phyloP scores from a whole-genome alignment of 1,139 yeast species.

The Protomyces arabidopsidicola region DNA sequence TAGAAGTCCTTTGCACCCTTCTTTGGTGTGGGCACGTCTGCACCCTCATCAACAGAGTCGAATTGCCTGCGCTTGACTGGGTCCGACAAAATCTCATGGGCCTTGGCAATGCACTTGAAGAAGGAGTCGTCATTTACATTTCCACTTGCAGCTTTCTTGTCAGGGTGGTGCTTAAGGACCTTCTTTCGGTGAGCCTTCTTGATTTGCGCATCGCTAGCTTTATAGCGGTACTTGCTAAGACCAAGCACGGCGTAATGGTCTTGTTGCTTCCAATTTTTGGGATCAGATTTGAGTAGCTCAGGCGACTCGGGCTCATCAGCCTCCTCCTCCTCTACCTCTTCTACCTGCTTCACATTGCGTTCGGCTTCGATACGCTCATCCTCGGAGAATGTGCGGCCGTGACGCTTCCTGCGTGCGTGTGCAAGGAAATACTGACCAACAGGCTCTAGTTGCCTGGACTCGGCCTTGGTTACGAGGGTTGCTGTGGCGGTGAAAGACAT shows the following conservation, averaged over 20 bases:
- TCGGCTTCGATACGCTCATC: conserved; percentile 91
- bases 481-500: conserved; percentile 16
- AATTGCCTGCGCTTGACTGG: conserved; percentile 82
- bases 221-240: conserved; percentile 81
- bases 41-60: conserved; percentile 89
- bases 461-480: conserved; percentile 13
- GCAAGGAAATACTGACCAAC: conserved; percentile 95
- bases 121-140: conserved; percentile 92
- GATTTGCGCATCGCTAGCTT: conserved; percentile 87
- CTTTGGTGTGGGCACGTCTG: conserved; percentile 79
- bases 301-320: conserved; percentile 73
- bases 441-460: conserved; percentile 59
- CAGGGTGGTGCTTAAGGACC: conserved; percentile 96
- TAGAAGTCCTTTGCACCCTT: conserved; percentile 47
- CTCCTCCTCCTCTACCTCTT: conserved; percentile 68
- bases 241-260: conserved; percentile 97
- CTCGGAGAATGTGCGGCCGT: conserved; percentile 99
- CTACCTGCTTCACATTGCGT: conserved; percentile 71
- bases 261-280: conserved; percentile 92
- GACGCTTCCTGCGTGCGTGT: conserved; percentile 90
- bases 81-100: conserved; percentile 84
- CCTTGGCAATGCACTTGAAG: conserved; percentile 96
- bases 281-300: conserved; percentile 76
- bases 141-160: conserved; percentile 89
- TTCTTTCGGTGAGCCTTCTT: conserved; percentile 92